Percentiles rank a stretch among this genome's conserved stretches.
These are phyloP conservation scores for Fusarium tanahbumbuense DNA, from an alignment of 2,329 filamentous ascomycete species.

Conservation along the genomic window DNA sequence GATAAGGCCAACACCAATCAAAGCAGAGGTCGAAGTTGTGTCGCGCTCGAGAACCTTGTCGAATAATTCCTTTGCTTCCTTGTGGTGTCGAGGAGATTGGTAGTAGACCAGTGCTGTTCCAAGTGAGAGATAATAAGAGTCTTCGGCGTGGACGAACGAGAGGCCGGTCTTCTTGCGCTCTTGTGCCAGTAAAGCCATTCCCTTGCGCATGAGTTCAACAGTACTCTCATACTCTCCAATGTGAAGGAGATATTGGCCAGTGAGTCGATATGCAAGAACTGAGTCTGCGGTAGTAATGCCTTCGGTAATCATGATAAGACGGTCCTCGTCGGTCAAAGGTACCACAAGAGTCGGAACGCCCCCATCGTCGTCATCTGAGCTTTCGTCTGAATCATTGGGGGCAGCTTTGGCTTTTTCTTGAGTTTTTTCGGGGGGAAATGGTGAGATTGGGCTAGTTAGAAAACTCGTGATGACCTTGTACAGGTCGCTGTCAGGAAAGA, in stretches of 20 bases:
- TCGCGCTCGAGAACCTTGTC: slow-evolving; percentile 83
- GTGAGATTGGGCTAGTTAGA: slow-evolving; percentile 84
- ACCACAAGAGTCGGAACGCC: slow-evolving; percentile 65
- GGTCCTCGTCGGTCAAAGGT: slow-evolving; percentile 79
- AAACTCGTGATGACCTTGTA: slow-evolving; percentile 85
- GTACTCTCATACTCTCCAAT: slow-evolving; percentile 87
- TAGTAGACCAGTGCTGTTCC: slow-evolving; percentile 91
- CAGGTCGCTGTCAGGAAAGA: slow-evolving; percentile 87
- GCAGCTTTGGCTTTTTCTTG: slow-evolving; percentile 36
- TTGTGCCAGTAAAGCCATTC: slow-evolving; percentile 68
- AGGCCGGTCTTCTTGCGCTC: slow-evolving; percentile 77
- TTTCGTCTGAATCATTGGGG: slow-evolving; percentile 62
- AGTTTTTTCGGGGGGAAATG: slow-evolving; percentile 68
- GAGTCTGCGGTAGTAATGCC: slow-evolving; percentile 76
- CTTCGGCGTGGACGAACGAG: slow-evolving; percentile 73
- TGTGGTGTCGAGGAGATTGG: slow-evolving; percentile 88
- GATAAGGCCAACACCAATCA: slow-evolving; percentile 91
- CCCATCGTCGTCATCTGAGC: slow-evolving; percentile 69
- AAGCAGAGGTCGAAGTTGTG: slow-evolving; percentile 78
- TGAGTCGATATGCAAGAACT: slow-evolving; percentile 82
- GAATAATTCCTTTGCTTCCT: slow-evolving; percentile 88
- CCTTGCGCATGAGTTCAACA: slow-evolving; percentile 82
- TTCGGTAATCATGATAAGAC: slow-evolving; percentile 82
- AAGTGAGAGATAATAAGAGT: slow-evolving; percentile 80
- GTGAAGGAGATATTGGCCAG: slow-evolving; percentile 84